A percentile compares a stretch with the other conserved stretches of the same genome.
phyloP scores from a whole-genome alignment of 1,139 yeast genomes.

The Hyphopichia fennica region DNA sequence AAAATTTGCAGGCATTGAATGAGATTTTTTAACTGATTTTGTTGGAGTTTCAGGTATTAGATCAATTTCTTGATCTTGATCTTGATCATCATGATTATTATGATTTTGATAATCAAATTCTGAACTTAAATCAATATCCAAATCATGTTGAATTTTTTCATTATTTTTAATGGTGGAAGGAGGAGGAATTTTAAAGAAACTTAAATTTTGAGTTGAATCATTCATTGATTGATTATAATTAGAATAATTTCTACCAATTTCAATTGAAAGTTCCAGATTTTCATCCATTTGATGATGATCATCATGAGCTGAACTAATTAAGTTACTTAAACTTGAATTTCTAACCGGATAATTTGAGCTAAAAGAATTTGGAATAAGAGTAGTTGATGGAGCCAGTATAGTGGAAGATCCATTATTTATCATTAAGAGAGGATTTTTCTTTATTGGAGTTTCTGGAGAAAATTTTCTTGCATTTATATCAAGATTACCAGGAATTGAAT shows the following conservation, averaged over 20 bases:
- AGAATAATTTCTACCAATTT: conserved; percentile 41
- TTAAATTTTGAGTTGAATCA: conserved; percentile 27
- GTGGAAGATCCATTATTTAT: not conserved
- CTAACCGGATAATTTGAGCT: conserved; percentile 2
- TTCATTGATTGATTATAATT: conserved; percentile 19
- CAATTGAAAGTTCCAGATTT: conserved; percentile 35
- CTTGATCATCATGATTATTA: too few species aligned
- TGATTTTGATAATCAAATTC: conserved; percentile 11
- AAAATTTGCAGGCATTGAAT: conserved; percentile 33
- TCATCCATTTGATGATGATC: conserved; percentile 16
- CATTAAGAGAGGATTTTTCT: conserved; percentile 51
- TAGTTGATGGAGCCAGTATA: not conserved
- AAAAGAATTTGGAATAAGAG: not conserved
- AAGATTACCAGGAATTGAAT: conserved; percentile 37
- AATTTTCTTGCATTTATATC: conserved; percentile 28
- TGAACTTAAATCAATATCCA: conserved; percentile 25
- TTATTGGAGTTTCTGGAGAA: conserved; percentile 84
- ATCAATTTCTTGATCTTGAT: too few species aligned
- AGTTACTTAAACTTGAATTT: conserved; percentile 14
- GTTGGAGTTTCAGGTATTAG: conserved; percentile 46
- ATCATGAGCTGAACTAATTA: conserved; percentile 21
- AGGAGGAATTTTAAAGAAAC: conserved; percentile 30
- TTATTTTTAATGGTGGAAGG: conserved; percentile 18
- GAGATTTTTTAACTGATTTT: conserved; percentile 33
- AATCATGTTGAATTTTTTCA: conserved; percentile 14